These are phyloP conservation scores for Fusarium chlamydosporum DNA, from an alignment of 2,329 filamentous ascomycete species.

Conservation along the genomic window DNA sequence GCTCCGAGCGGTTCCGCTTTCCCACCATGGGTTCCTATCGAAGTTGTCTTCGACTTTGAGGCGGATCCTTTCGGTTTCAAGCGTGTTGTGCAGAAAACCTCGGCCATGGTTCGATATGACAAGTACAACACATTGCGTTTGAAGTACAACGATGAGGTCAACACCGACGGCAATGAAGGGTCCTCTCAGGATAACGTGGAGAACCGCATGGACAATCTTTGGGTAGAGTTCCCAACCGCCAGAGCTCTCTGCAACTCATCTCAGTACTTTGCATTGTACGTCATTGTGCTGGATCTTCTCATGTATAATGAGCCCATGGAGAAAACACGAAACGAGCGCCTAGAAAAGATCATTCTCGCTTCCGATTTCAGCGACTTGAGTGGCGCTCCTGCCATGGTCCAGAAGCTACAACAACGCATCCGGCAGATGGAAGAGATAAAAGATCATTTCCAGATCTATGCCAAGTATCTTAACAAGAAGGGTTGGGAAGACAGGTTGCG, in stretches of 20 bases:
- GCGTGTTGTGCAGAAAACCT: constrained; percentile 96
- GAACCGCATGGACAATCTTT: constrained; percentile 92
- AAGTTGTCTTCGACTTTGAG: constrained; percentile 98
- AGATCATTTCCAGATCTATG: constrained; percentile 92
- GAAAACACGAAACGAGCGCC: constrained; percentile 93
- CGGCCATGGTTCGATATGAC: constrained; percentile 92
- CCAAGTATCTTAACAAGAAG: constrained; percentile 85
- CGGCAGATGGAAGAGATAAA: constrained; percentile 97
- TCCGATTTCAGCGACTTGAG: constrained; percentile 98
- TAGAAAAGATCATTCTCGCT: constrained; percentile 99
- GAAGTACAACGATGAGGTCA: constrained; percentile 96
- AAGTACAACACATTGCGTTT: constrained; percentile 98
- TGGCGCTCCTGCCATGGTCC: constrained; percentile 93
- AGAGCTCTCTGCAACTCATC: constrained; percentile 96
- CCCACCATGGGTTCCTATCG: constrained; percentile 98
- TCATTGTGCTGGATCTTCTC: constrained; percentile 95
- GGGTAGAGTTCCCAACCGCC: constrained; percentile 95
- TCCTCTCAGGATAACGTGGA: constrained; percentile 72
- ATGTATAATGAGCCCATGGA: constrained; percentile 97
- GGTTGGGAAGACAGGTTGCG: constrained; percentile 92
- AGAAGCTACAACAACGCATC: constrained; percentile 90
- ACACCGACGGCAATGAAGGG: constrained; percentile 69
- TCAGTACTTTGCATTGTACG: constrained; percentile 98
- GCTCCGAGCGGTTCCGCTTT: constrained; percentile 86
- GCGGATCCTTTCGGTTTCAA: constrained; percentile 97